phyloP scores from a whole-genome alignment of 495 filamentous ascomycete species.

The Penicillium maclennaniae region DNA sequence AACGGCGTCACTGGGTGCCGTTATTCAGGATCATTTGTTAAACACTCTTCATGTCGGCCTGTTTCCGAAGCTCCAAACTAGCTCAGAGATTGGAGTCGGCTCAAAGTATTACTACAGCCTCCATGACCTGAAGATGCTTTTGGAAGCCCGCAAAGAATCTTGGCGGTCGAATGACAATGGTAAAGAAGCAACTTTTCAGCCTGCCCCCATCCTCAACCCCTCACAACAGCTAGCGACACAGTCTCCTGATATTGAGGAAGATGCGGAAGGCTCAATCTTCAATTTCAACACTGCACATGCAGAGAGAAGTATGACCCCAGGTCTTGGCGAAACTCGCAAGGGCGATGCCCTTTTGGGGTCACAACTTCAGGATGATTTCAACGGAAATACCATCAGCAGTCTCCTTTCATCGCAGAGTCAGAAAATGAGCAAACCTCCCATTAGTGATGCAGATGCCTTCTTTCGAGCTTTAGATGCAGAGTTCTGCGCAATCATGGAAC shows the following conservation, averaged over 20 bases:
- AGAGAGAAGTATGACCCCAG: background rate
- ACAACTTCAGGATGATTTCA: background rate
- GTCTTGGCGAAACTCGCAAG: background rate
- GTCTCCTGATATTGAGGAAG: background rate
- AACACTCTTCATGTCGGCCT: constrained; percentile 18
- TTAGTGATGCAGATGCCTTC: constrained; percentile 5
- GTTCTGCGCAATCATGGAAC: constrained; percentile 10
- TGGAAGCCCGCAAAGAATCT: constrained; percentile 15
- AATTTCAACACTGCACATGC: background rate
- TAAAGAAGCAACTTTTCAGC: background rate
- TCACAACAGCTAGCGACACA: background rate
- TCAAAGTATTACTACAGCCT: constrained; percentile 18
- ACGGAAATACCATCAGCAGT: background rate
- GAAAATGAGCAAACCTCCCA: background rate
- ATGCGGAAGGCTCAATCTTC: no score
- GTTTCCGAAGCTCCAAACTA: background rate
- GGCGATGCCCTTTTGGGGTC: background rate
- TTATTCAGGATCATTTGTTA: constrained; percentile 15
- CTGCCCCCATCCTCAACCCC: background rate
- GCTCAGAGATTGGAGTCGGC: background rate
- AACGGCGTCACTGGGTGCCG: background rate
- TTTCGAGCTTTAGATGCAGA: constrained; percentile 15
- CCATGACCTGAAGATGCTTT: constrained; percentile 21
- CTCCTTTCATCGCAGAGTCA: background rate
- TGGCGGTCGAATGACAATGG: constrained; percentile 7